Evolutionary conservation across 345 rosid genomes (phyloP).

Genomic region (Turnera subulata): DNA sequence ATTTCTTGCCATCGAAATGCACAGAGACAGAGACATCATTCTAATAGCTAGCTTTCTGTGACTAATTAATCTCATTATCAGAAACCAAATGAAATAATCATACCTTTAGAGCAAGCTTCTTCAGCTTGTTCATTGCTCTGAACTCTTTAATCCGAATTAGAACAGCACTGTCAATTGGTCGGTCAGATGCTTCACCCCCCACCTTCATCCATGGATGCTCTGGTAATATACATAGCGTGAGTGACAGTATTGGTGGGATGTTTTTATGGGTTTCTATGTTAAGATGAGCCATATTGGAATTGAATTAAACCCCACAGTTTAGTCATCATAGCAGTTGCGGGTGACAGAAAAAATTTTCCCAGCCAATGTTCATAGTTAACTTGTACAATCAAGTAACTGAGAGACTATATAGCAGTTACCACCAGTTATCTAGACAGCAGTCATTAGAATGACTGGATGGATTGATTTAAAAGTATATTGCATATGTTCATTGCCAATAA

Average conservation of each 20-base stretch:
- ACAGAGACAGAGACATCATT: neutral
- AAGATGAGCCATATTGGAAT: no score
- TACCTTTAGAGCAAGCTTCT: conserved; percentile 30
- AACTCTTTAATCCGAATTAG: conserved; percentile 22
- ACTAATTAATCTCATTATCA: neutral
- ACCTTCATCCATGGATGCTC: conserved; percentile 33
- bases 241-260: neutral
- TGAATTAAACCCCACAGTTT: no score
- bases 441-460: neutral
- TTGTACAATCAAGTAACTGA: no score
- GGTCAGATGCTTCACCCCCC: conserved; percentile 20
- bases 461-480: neutral
- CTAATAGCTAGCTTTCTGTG: neutral
- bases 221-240: neutral
- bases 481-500: neutral
- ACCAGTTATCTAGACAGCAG: no score
- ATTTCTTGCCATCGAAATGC: neutral
- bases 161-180: conserved; percentile 27
- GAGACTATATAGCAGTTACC: no score
- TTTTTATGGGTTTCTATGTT: no score
- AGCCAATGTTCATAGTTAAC: no score
- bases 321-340: no score
- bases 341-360: no score
- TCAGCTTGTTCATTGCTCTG: conserved; percentile 35
- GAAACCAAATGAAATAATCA: neutral